These are phyloP conservation scores for Microcyclospora tardicrescens DNA, from an alignment of 2,329 filamentous ascomycete genomes.

Conservation along the genomic window DNA sequence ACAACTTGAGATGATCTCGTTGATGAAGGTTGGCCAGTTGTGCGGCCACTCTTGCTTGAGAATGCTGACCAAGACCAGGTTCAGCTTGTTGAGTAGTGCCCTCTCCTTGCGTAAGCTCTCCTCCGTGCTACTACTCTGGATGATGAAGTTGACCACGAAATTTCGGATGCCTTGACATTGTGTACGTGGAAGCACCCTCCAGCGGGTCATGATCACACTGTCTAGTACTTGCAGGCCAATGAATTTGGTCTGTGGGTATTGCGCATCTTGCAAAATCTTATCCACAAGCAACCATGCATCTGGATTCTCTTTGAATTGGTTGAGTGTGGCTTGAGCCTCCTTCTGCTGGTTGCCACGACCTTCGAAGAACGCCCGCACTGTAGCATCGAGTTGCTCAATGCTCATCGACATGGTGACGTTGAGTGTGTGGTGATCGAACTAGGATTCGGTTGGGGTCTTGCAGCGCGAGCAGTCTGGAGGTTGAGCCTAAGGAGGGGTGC, in stretches of 20 bases:
- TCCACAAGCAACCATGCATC: conserved; percentile 97
- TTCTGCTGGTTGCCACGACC: conserved; percentile 95
- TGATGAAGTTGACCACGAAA: conserved; percentile 97
- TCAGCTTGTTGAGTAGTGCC: conserved; percentile 93
- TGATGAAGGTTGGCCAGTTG: conserved; percentile 99
- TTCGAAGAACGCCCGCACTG: conserved; percentile 94
- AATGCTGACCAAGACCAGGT: conserved; percentile 91
- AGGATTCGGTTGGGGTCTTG: conserved; percentile 5
- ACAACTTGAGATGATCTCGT: conserved; percentile 95
- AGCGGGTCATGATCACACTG: conserved; percentile 96
- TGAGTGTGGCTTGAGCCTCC: conserved; percentile 81
- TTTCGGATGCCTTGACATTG: conserved; percentile 97
- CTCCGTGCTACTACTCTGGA: conserved; percentile 81
- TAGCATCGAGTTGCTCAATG: conserved; percentile 91
- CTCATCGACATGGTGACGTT: conserved; percentile 46
- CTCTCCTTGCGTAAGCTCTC: conserved; percentile 74
- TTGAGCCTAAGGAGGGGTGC: conserved; percentile 9
- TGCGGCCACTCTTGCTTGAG: conserved; percentile 99
- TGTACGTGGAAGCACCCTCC: conserved; percentile 92
- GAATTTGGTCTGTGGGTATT: conserved; percentile 94
- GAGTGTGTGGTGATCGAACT: conserved; percentile 2
- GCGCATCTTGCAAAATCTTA: conserved; percentile 86
- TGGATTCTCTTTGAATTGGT: conserved; percentile 98
- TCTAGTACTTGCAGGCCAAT: conserved; percentile 92
- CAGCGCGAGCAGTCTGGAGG: conserved; percentile 12